phyloP scores from a whole-genome alignment of 305 asterid genomes.

The Fraxinus latifolia region DNA sequence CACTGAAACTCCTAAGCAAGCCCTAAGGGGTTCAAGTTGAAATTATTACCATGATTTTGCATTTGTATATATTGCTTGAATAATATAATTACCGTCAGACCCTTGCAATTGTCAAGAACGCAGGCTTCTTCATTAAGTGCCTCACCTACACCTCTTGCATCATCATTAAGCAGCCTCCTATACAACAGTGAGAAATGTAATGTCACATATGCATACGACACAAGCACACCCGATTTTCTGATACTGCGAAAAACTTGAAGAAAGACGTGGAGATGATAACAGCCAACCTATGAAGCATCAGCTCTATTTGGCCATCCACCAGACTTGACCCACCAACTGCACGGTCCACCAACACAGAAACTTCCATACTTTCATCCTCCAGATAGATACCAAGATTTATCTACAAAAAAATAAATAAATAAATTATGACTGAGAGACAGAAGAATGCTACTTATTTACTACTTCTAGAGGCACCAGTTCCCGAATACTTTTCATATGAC shows the following conservation, averaged over 20 bases:
- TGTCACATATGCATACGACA: conserved; percentile 14
- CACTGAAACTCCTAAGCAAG: too few species aligned
- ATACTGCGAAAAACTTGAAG: conserved; percentile 1
- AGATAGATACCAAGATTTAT: conserved; percentile 42
- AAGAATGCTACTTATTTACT: background rate
- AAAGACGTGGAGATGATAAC: conserved; percentile 14
- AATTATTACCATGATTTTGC: conserved; percentile 3
- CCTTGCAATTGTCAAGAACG: conserved; percentile 10
- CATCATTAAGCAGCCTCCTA: conserved; percentile 8
- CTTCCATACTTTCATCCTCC: conserved; percentile 31
- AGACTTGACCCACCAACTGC: conserved; percentile 41
- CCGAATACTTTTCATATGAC: background rate
- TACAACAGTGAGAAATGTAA: background rate
- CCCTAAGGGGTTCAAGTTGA: conserved; percentile 8
- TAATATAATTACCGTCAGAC: conserved; percentile 11
- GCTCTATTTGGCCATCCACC: conserved; percentile 41
- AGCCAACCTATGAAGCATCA: conserved; percentile 43
- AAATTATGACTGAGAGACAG: background rate
- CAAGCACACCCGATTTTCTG: background rate
- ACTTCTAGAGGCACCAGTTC: background rate
- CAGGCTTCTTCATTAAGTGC: conserved; percentile 39
- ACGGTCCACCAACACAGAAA: conserved; percentile 42
- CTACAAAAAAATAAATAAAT: conserved; percentile 3
- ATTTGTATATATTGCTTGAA: conserved; percentile 8
- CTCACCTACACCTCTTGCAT: conserved; percentile 42